phyloP scores from a whole-genome alignment of 1,284 basidiomycete species.

The Apiotrichum veenhuisii region DNA sequence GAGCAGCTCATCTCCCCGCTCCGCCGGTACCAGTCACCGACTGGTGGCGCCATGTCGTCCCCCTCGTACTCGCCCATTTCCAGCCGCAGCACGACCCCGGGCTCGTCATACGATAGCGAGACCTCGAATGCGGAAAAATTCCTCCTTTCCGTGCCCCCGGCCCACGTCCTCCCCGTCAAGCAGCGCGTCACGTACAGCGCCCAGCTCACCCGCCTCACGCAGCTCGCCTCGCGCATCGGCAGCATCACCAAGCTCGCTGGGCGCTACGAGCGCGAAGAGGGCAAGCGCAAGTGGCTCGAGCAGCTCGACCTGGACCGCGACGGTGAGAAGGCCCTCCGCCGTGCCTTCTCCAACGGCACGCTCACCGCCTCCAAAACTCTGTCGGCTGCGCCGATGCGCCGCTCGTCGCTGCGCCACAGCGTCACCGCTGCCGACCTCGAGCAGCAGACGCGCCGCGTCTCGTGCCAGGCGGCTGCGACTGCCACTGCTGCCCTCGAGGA shows the following conservation, averaged over 20 bases:
- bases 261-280: constrained; percentile 45
- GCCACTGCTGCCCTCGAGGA: constrained; percentile 7
- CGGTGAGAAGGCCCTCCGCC: constrained; percentile 38
- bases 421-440: constrained; percentile 28
- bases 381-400: constrained; percentile 21
- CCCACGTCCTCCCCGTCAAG: constrained; percentile 31
- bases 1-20: not conserved
- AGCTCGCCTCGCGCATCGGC: constrained; percentile 34
- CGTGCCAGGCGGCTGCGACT: not conserved
- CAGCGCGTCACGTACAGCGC: constrained; percentile 34
- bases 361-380: constrained; percentile 9
- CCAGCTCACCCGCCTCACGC: constrained; percentile 34
- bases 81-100: constrained; percentile 12
- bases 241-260: constrained; percentile 36
- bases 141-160: constrained; percentile 41
- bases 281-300: constrained; percentile 45
- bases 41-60: not conserved
- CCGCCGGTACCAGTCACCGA: not conserved
- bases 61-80: constrained; percentile 11
- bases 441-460: not conserved
- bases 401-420: constrained; percentile 28
- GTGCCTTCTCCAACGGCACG: constrained; percentile 38
- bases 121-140: constrained; percentile 28
- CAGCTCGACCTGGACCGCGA: constrained; percentile 37
- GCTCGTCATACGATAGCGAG: constrained; percentile 12